Evolutionary conservation across 192 early-diverging fungal species (phyloP).

Genomic region (Coemansia sp.): DNA sequence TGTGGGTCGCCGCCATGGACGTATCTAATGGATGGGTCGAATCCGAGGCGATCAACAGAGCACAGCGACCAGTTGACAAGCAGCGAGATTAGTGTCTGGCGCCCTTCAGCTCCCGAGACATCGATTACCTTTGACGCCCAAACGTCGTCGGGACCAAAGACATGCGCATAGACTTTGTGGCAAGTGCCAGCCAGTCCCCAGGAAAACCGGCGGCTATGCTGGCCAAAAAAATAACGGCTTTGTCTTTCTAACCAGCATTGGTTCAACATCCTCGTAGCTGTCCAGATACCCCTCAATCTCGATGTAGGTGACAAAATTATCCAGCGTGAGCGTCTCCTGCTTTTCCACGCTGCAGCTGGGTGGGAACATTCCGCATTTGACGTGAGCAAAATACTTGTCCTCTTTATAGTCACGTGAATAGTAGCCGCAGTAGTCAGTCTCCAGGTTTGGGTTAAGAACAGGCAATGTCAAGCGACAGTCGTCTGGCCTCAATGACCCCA

Average conservation of each 20-base stretch:
- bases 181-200: conserved; percentile 8
- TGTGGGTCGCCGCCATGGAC: not conserved
- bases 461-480: not conserved
- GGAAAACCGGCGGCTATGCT: conserved; percentile 8
- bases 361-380: not conserved
- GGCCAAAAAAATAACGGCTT: not conserved
- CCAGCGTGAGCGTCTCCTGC: not conserved
- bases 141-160: not conserved
- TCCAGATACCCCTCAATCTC: not conserved
- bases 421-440: not conserved
- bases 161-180: not conserved
- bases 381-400: not conserved
- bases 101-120: not conserved
- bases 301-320: not conserved
- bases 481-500: not conserved
- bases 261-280: not conserved
- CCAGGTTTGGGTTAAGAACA: not conserved
- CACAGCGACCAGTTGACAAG: conserved; percentile 14
- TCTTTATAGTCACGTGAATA: not conserved
- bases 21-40: not conserved
- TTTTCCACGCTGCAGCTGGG: not conserved
- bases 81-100: not conserved
- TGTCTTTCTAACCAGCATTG: not conserved
- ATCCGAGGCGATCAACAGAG: conserved; percentile 1
- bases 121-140: not conserved